A percentile compares a stretch with the other conserved stretches of the same genome.
Conservation (phyloP, 768 basidiomycete species). For the Mycena albidolilacea region DNA sequence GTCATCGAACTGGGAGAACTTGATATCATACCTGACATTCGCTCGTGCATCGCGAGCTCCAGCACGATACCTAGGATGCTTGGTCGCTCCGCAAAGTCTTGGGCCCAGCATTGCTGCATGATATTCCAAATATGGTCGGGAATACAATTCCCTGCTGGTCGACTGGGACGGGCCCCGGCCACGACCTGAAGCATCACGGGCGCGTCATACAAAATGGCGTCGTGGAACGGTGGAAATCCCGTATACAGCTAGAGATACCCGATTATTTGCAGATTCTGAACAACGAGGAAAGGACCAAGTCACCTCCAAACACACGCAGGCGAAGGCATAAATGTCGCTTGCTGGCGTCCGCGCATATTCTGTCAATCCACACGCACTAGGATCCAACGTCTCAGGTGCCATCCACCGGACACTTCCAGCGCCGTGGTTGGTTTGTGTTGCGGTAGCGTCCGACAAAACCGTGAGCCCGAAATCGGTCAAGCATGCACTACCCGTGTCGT, state of each 20-base stretch:
- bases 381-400: conserved; percentile 38
- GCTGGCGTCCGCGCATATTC: conserved; percentile 11
- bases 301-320: conserved; percentile 35
- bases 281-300: too few species aligned
- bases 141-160: conserved; percentile 14
- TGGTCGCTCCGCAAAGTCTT: conserved; percentile 23
- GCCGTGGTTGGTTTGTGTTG: conserved; percentile 21
- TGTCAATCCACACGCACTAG: conserved; percentile 22
- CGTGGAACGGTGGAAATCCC: conserved; percentile 32
- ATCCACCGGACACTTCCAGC: conserved; percentile 39
- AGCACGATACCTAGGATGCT: conserved; percentile 34
- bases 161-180: conserved; percentile 9
- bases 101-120: conserved; percentile 29
- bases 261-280: background rate
- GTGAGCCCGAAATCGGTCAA: conserved; percentile 41
- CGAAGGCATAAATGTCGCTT: conserved; percentile 36
- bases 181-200: conserved; percentile 32
- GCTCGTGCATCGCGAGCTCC: conserved; percentile 22
- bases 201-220: conserved; percentile 16
- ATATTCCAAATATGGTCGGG: conserved; percentile 28
- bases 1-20: background rate
- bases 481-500: conserved; percentile 25
- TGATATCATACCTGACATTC: background rate
- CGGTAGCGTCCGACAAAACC: conserved; percentile 30
- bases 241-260: conserved; percentile 24